These are phyloP conservation scores for Claviceps fusiformis DNA, from an alignment of 2,329 filamentous ascomycete species.

Conservation along the genomic window DNA sequence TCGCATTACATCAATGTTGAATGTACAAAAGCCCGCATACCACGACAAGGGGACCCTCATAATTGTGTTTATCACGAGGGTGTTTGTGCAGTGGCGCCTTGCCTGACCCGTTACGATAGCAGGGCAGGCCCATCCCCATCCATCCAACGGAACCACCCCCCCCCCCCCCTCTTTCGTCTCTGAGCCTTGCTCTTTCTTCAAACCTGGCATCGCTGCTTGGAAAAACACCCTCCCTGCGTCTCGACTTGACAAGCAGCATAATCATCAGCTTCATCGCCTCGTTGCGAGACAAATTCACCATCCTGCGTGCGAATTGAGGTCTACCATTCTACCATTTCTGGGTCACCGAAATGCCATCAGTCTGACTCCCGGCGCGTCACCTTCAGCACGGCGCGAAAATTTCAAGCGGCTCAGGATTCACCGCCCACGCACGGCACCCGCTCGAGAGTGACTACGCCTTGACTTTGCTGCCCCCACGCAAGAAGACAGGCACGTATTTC, in stretches of 20 bases:
- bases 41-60: background rate
- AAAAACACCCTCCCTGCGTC: background rate
- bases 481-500: background rate
- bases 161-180: background rate
- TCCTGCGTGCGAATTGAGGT: background rate
- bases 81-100: slow-evolving; percentile 2
- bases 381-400: slow-evolving; percentile 13
- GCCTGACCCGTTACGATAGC: slow-evolving; percentile 1
- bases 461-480: background rate
- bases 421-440: slow-evolving; percentile 1
- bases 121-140: background rate
- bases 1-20: background rate
- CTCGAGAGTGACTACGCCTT: background rate
- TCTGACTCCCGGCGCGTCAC: slow-evolving; percentile 14
- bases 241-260: background rate
- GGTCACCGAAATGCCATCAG: slow-evolving; percentile 12
- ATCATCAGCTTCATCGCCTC: background rate
- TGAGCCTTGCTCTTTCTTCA: background rate
- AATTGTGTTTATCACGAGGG: slow-evolving; percentile 3
- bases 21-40: background rate
- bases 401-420: slow-evolving; percentile 9
- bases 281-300: background rate
- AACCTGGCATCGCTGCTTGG: background rate
- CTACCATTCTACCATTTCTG: background rate
- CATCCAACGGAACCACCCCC: slow-evolving; percentile 3